Base-by-base conservation (phyloP, 2,329 filamentous ascomycete species). In the Fusarium azukiicola region DNA sequence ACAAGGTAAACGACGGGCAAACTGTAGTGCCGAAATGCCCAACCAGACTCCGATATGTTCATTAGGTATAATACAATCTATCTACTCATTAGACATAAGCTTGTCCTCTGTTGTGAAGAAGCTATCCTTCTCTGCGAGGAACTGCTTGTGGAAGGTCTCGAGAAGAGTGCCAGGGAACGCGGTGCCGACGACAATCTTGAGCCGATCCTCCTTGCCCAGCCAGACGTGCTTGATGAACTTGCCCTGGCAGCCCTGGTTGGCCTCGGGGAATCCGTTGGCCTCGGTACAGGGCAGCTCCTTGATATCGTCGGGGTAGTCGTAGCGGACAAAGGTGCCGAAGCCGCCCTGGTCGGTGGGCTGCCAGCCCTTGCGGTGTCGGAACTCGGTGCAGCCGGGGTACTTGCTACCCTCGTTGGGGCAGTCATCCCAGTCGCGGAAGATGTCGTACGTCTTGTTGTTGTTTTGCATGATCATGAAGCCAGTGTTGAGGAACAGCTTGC, bases 401-500 rank as follows among this genome's bases (percentile, higher is more conserved):
- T 84, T 86, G 77, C 85, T 85, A 54, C 83, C 80, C 14, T 89
- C 87, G 52, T 88, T 83, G 36, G 88, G 85, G 76, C 88, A 90
- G 66, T 83, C 83, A 44, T 86, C 85, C 91, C 91, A 92, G 52
- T 89, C 89, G 72, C 89, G 87, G 50, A 92, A 85, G 50, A 92
- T 90, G 38, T 89, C 85, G 77, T 88, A 88, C 1, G 90, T 90
- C 76, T 87, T 87, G 17, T 86, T 82, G 78, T 90, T 90, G 83
- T 91, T 91, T 83, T 92, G 91, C 6, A 90, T 88, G 52, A 92
- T 84, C 82, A 92, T 91, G 86, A 92, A 92, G 21, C 91, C 90
- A 2, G 90, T 91, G 85, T 92, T 92, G 80, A 89, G 86, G 87
- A 88, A 90, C 77, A 85, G 78, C 72, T 86, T 87, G 74, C 85